These are phyloP conservation scores for Claviceps maximensis DNA, from an alignment of 2,329 filamentous ascomycete species.

Conservation along the genomic window DNA sequence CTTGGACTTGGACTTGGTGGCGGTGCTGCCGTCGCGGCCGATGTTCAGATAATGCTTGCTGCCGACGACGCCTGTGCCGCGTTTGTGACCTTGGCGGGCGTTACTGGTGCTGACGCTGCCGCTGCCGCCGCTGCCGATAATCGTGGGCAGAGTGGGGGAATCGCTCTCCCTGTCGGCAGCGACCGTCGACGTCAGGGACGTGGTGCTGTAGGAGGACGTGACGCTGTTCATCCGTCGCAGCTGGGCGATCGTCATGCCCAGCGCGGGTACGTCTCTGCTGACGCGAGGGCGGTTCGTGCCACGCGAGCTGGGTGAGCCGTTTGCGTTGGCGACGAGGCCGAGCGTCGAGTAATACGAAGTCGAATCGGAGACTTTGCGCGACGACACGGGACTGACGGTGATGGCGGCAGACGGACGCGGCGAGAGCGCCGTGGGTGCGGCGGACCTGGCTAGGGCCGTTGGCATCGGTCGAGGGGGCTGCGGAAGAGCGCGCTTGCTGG, in stretches of 20 bases:
- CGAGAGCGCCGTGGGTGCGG: conserved; percentile 16
- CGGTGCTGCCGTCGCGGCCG: neutral
- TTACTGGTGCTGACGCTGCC: neutral
- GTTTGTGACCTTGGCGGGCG: too few species aligned
- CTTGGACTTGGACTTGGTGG: conserved; percentile 11
- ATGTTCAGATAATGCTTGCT: conserved; percentile 34
- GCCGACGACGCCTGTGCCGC: conserved; percentile 18
- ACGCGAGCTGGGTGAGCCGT: conserved; percentile 13
- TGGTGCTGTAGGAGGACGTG: conserved; percentile 30
- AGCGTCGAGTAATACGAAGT: conserved; percentile 15
- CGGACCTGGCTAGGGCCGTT: conserved; percentile 15
- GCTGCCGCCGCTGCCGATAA: conserved; percentile 25
- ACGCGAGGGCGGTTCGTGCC: conserved; percentile 7
- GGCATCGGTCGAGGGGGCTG: conserved; percentile 15
- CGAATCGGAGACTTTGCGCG: conserved; percentile 12
- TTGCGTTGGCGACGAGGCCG: conserved; percentile 7
- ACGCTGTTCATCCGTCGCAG: conserved; percentile 46
- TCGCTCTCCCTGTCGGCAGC: conserved; percentile 16
- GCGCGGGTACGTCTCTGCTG: conserved; percentile 10
- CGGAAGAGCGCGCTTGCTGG: conserved; percentile 15
- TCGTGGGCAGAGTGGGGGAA: conserved; percentile 26
- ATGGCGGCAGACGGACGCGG: conserved; percentile 10
- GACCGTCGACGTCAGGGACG: conserved; percentile 21
- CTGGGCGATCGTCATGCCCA: conserved; percentile 34
- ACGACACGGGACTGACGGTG: conserved; percentile 8